Percentiles rank a stretch among this genome's conserved stretches.
Evolutionary conservation across 805 yeast species (phyloP).

Genomic region (Huiozyma sinensis): DNA sequence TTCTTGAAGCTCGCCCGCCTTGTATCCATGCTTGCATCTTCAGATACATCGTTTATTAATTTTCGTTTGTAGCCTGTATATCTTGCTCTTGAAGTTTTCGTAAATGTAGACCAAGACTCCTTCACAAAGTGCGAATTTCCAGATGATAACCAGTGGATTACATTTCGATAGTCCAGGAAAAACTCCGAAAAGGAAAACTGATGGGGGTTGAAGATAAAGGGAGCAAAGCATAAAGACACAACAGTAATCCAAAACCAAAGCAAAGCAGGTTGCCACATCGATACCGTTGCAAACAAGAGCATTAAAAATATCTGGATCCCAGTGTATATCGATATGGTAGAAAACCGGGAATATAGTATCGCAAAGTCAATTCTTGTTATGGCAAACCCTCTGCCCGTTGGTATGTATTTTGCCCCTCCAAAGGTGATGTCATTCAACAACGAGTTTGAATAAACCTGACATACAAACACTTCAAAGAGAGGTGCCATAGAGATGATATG

Average conservation of each 20-base stretch:
- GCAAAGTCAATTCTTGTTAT: slow-evolving; percentile 69
- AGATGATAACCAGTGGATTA: slow-evolving; percentile 65
- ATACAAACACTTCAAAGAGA: slow-evolving; percentile 86
- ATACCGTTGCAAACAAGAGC: slow-evolving; percentile 61
- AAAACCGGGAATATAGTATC: slow-evolving; percentile 64
- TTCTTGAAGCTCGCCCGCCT: slow-evolving; percentile 72
- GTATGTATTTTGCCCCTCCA: slow-evolving; percentile 87
- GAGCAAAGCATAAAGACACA: slow-evolving; percentile 55
- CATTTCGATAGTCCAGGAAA: slow-evolving; percentile 55
- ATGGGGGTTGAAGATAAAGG: slow-evolving; percentile 68
- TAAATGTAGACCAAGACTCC: slow-evolving; percentile 73
- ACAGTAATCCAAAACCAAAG: slow-evolving; percentile 69
- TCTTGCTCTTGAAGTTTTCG: slow-evolving; percentile 70
- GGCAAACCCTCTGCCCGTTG: slow-evolving; percentile 93
- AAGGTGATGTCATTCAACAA: slow-evolving; percentile 64
- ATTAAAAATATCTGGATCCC: slow-evolving; percentile 64
- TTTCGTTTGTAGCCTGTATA: slow-evolving; percentile 85
- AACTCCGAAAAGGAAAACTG: slow-evolving; percentile 62
- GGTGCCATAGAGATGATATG: slow-evolving; percentile 82
- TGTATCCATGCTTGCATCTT: slow-evolving; percentile 50
- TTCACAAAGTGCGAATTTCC: slow-evolving; percentile 60
- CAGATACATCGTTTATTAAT: slow-evolving; percentile 55
- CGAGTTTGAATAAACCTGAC: slow-evolving; percentile 82
- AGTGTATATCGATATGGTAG: slow-evolving; percentile 62
- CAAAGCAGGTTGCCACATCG: slow-evolving; percentile 74